These are phyloP conservation scores for Tieghemiomyces parasiticus DNA, from an alignment of 192 early-diverging fungal species.

Conservation along the genomic window DNA sequence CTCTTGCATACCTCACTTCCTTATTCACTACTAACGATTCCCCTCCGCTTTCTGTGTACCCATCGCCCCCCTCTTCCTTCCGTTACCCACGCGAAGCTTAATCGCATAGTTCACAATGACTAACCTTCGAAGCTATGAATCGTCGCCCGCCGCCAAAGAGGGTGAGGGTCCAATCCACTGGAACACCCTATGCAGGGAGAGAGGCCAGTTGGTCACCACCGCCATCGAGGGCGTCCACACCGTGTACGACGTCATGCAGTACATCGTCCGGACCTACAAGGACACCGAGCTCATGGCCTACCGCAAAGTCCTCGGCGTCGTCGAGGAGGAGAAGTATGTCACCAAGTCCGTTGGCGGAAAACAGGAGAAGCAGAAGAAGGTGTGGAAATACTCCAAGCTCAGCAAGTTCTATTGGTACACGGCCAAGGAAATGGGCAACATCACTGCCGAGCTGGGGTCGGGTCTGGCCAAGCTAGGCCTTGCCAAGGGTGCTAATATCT, in stretches of 20 bases:
- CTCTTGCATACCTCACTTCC: too few relatives aligned
- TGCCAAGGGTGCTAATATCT: slow-evolving; percentile 27
- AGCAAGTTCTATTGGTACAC: slow-evolving; percentile 69
- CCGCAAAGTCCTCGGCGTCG: slow-evolving; percentile 37
- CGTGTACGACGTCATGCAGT: slow-evolving; percentile 42
- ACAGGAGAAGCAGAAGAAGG: slow-evolving; percentile 52
- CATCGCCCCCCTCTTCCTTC: too few relatives aligned
- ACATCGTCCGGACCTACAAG: slow-evolving; percentile 29
- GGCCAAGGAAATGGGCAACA: slow-evolving; percentile 47
- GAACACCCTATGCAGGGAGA: too few relatives aligned
- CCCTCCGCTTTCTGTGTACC: too few relatives aligned
- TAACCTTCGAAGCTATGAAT: too few relatives aligned
- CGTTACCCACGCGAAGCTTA: too few relatives aligned
- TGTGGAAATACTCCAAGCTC: slow-evolving; percentile 65
- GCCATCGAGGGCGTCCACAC: slow-evolving; percentile 30
- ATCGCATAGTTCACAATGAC: too few relatives aligned
- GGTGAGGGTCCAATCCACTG: too few relatives aligned
- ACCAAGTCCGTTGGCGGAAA: slow-evolving; percentile 47
- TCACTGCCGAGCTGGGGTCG: slow-evolving; percentile 40
- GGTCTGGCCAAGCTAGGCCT: slow-evolving; percentile 57
- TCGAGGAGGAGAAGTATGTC: slow-evolving; percentile 68
- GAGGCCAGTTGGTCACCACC: background rate
- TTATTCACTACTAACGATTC: too few relatives aligned
- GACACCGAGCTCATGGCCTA: slow-evolving; percentile 39
- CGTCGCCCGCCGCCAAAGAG: too few relatives aligned